These are phyloP conservation scores for Ogataea glucozyma DNA, from an alignment of 805 yeast genomes.

Conservation along the genomic window DNA sequence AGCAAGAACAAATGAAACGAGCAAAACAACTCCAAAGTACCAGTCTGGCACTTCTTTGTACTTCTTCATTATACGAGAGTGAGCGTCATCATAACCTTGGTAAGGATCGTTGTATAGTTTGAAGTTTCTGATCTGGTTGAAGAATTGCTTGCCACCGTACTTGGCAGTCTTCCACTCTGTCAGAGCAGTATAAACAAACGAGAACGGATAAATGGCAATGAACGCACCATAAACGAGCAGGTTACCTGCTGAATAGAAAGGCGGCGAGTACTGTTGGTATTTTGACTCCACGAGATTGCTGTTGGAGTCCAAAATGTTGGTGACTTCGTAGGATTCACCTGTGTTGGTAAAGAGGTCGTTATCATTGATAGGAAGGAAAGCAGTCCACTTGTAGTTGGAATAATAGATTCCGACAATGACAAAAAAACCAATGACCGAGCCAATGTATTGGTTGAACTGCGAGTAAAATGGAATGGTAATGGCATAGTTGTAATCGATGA, in stretches of 20 bases:
- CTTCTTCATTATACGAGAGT: constrained; percentile 49
- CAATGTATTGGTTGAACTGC: constrained; percentile 44
- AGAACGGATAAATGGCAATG: constrained; percentile 64
- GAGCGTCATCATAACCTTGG: constrained; percentile 21
- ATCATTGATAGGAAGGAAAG: constrained; percentile 56
- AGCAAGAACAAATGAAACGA: constrained; percentile 46
- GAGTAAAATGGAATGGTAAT: constrained; percentile 60
- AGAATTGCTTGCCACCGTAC: constrained; percentile 11
- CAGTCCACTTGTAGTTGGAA: constrained; percentile 52
- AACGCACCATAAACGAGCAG: constrained; percentile 61
- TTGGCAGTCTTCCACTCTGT: constrained; percentile 12
- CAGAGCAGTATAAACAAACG: constrained; percentile 49
- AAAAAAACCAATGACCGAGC: constrained; percentile 54
- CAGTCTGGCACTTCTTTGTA: constrained; percentile 75
- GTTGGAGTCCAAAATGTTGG: constrained; percentile 43
- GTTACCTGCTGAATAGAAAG: constrained; percentile 58
- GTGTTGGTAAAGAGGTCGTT: constrained; percentile 52
- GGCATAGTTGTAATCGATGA: constrained; percentile 58
- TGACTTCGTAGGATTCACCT: constrained; percentile 50
- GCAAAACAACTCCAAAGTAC: constrained; percentile 56
- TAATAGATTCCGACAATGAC: constrained; percentile 54
- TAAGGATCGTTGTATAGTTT: constrained; percentile 36
- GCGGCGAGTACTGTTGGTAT: constrained; percentile 62
- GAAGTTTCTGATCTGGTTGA: constrained; percentile 40
- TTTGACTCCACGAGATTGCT: constrained; percentile 46